Percentiles rank a stretch among this genome's conserved stretches.
Evolutionary conservation across 108 stramenopile species (phyloP).

Genomic region (Heterococcus sp.): DNA sequence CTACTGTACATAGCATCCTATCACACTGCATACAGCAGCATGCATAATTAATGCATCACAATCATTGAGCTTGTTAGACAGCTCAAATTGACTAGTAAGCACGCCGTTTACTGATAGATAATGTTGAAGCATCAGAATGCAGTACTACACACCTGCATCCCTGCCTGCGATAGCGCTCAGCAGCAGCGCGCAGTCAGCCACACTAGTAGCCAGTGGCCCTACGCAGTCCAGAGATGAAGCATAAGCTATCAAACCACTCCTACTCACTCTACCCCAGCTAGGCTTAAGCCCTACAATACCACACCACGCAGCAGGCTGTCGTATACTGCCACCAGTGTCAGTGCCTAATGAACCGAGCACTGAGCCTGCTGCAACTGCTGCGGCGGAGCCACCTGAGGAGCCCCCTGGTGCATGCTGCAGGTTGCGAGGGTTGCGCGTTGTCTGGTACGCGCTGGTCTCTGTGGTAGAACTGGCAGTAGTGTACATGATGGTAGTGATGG

Average conservation of each 20-base stretch:
- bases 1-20: too few species aligned
- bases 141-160: constrained; percentile 3
- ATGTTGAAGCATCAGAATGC: too few species aligned
- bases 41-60: too few species aligned
- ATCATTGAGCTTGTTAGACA: too few species aligned
- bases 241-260: constrained; percentile 90
- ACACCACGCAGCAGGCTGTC: constrained; percentile 91
- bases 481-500: too few species aligned
- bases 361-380: constrained; percentile 79
- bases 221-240: constrained; percentile 88
- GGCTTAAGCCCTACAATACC: constrained; percentile 93
- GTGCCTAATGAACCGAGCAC: constrained; percentile 80
- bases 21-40: too few species aligned
- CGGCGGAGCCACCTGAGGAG: constrained; percentile 73
- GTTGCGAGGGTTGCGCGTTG: constrained; percentile 38
- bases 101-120: too few species aligned
- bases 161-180: constrained; percentile 24
- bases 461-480: constrained; percentile 36
- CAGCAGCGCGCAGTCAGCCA: constrained; percentile 22
- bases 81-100: too few species aligned
- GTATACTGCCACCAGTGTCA: constrained; percentile 94
- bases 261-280: constrained; percentile 77
- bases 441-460: constrained; percentile 35
- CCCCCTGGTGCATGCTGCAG: constrained; percentile 32
- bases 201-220: constrained; percentile 65